Base-by-base conservation (phyloP, 2,329 filamentous ascomycete genomes). In the Elsinoe ampelina region DNA sequence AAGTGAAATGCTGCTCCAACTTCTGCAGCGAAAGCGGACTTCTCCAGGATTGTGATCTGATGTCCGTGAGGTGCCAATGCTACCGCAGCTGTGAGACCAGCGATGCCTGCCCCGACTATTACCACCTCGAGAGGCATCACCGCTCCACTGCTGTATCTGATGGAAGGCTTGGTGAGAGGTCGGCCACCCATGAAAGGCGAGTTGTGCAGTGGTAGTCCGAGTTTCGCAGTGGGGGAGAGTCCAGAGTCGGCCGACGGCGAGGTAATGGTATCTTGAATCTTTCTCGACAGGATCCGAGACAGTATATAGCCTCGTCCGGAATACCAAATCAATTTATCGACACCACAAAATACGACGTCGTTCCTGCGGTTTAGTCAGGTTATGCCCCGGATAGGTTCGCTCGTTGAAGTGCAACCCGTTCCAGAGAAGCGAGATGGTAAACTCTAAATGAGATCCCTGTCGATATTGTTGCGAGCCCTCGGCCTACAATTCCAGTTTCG, bases 1-100 rank as follows among this genome's bases (percentile, higher is more conserved):
- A 73, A 59, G 17, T 68, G 65, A 19, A 75, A 72, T 1, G 73
- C 73, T 1, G 73, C 73, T 3, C 73, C 73, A 22, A 73, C 63
- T 61, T 75, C 73, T 42, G 71, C 70, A 55, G 67, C 67, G 57
- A 74, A 70, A 2, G 38, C 42, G 8, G 62, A 65, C 43, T 64
- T 64, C 54, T 65, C 63, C 47, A 61, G 62, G n/a, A 64, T 58
- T 4, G 32, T 58, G 13, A 64, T 61, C n/a, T 42, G 17, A 39
- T 62, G 60, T 13, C 60, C 59, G 11, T 60, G 39, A 15, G 59
- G 56, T 8, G 60, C 56, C 3, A 65, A 57, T 1, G 60, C 60
- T 36, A 65, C 60, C 1, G 58, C 57, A 17, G 63, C 60, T 5
- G 35, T 52, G 15, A 65, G 61, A n/a, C 63, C 63, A n/a, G 61